phyloP scores from a whole-genome alignment of 2,329 filamentous ascomycete genomes.

The Lecanicillium sp. region DNA sequence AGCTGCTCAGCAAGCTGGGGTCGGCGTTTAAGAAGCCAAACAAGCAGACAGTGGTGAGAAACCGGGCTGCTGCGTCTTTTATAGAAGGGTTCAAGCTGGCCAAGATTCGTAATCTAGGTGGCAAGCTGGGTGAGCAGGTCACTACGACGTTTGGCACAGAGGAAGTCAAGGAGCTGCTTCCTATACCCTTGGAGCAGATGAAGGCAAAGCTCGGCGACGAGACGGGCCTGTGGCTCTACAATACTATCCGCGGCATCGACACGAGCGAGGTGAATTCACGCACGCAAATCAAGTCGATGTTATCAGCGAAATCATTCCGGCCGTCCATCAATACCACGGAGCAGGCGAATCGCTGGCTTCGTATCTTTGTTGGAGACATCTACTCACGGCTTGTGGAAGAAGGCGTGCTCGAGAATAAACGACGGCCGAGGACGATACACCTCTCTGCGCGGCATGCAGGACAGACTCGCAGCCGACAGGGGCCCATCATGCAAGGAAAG shows the following conservation, averaged over 20 bases:
- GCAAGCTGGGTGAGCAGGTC: slow-evolving; percentile 85
- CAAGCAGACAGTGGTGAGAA: slow-evolving; percentile 86
- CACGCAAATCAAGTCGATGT: slow-evolving; percentile 94
- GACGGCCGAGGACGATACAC: slow-evolving; percentile 77
- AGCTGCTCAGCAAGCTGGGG: slow-evolving; percentile 90
- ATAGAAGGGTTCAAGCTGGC: slow-evolving; percentile 83
- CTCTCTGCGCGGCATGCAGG: slow-evolving; percentile 70
- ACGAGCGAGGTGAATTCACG: slow-evolving; percentile 80
- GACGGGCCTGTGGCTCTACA: slow-evolving; percentile 77
- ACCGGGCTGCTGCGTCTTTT: slow-evolving; percentile 72
- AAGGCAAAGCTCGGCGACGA: slow-evolving; percentile 75
- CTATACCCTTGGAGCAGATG: slow-evolving; percentile 64
- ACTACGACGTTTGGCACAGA: slow-evolving; percentile 76
- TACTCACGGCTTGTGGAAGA: slow-evolving; percentile 85
- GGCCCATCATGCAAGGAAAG: slow-evolving; percentile 68
- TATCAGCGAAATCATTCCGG: slow-evolving; percentile 91
- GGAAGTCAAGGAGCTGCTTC: slow-evolving; percentile 64
- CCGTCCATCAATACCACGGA: slow-evolving; percentile 72
- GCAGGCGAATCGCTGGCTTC: slow-evolving; percentile 76
- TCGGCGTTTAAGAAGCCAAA: slow-evolving; percentile 91
- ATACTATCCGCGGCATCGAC: slow-evolving; percentile 78
- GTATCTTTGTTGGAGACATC: slow-evolving; percentile 88
- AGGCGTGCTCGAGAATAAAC: slow-evolving; percentile 77
- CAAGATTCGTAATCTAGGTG: slow-evolving; percentile 90
- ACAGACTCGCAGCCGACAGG: slow-evolving; percentile 67